phyloP scores from a whole-genome alignment of 768 basidiomycete species.

The Mrakia frigida region DNA sequence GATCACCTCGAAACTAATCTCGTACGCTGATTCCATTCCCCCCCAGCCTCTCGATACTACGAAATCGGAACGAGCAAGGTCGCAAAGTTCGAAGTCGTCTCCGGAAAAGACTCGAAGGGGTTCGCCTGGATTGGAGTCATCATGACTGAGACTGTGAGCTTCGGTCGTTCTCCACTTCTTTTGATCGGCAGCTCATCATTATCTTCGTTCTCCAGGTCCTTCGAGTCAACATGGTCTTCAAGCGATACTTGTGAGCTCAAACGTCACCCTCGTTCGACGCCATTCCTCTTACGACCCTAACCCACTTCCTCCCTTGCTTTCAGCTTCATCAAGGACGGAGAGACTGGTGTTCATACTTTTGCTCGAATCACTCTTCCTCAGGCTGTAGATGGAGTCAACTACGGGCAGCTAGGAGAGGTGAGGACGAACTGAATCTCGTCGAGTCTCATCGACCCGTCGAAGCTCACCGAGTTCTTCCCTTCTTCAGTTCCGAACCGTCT shows the following conservation, averaged over 20 bases:
- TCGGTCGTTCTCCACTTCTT: background rate
- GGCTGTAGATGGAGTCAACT: slow-evolving; percentile 12
- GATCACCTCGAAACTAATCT: background rate
- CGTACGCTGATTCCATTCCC: background rate
- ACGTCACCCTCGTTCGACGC: no score
- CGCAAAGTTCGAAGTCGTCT: slow-evolving; percentile 23
- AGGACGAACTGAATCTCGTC: slow-evolving; percentile 30
- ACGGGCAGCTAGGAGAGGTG: background rate
- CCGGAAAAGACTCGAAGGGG: slow-evolving; percentile 6
- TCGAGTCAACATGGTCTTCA: slow-evolving; percentile 7
- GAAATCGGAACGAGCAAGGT: background rate
- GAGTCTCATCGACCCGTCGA: slow-evolving; percentile 21
- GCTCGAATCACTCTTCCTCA: slow-evolving; percentile 13
- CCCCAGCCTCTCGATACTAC: background rate
- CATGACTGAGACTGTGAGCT: slow-evolving; percentile 30
- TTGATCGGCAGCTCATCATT: background rate
- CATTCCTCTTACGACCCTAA: slow-evolving; percentile 10
- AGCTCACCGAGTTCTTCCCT: background rate
- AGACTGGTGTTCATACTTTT: slow-evolving; percentile 35
- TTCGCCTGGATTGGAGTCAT: slow-evolving; percentile 27
- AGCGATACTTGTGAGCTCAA: slow-evolving; percentile 12
- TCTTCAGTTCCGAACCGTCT: slow-evolving; percentile 32
- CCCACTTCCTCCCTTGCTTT: slow-evolving; percentile 27
- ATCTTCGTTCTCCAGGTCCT: background rate
- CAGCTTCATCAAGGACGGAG: slow-evolving; percentile 38